Evolutionary conservation across 2,329 filamentous ascomycete species (phyloP).

Genomic region (Monilinia aucupariae): DNA sequence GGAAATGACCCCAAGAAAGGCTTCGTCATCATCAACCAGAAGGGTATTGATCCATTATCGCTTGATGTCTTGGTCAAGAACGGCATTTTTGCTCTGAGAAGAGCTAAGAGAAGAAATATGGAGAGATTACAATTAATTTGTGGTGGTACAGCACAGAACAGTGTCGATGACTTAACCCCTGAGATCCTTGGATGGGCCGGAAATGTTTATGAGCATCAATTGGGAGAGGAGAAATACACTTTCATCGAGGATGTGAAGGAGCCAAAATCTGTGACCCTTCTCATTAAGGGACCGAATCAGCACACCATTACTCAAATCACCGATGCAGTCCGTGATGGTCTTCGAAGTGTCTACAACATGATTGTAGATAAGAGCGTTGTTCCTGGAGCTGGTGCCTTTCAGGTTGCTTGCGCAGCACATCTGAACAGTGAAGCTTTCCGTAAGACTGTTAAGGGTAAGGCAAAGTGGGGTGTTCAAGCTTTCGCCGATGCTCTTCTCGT

Average conservation of each 20-base stretch:
- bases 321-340: slow-evolving; percentile 89
- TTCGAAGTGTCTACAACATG: slow-evolving; percentile 98
- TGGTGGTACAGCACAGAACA: slow-evolving; percentile 89
- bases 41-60: slow-evolving; percentile 95
- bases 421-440: slow-evolving; percentile 80
- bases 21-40: slow-evolving; percentile 98
- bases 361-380: slow-evolving; percentile 97
- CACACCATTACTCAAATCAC: slow-evolving; percentile 97
- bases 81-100: slow-evolving; percentile 86
- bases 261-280: slow-evolving; percentile 91
- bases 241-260: slow-evolving; percentile 99
- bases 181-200: slow-evolving; percentile 94
- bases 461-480: slow-evolving; percentile 89
- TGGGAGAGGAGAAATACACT: slow-evolving; percentile 98
- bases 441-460: slow-evolving; percentile 94
- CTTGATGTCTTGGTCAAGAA: slow-evolving; percentile 97
- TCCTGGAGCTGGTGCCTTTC: slow-evolving; percentile 90
- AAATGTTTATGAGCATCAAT: slow-evolving; percentile 90
- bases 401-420: slow-evolving; percentile 85
- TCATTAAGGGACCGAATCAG: slow-evolving; percentile 96
- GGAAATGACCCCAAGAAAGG: slow-evolving; percentile 88
- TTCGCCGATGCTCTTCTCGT: slow-evolving; percentile 93
- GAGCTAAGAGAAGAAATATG: slow-evolving; percentile 98
- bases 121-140: slow-evolving; percentile 93
- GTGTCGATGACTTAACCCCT: slow-evolving; percentile 83